phyloP scores from a whole-genome alignment of 73 alveolate genomes.

The Breviolum minutum region DNA sequence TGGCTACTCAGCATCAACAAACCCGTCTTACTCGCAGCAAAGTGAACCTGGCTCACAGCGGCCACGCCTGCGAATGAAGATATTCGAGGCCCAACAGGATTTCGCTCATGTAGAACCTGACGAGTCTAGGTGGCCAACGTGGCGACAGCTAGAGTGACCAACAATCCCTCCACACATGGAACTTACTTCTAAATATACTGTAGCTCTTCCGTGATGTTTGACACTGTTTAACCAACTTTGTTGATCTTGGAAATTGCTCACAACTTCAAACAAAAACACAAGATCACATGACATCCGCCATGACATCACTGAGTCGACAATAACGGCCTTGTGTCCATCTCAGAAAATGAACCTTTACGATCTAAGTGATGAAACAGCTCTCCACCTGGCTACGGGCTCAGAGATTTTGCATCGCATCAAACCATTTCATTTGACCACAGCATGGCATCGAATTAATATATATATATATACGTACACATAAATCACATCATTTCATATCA shows the following conservation, averaged over 20 bases:
- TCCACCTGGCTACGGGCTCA: slow-evolving; percentile 29
- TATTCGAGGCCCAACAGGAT: slow-evolving; percentile 96
- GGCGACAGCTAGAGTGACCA: neutral
- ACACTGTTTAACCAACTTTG: too few relatives aligned
- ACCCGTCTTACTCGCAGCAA: neutral
- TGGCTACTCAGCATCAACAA: neutral
- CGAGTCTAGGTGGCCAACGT: neutral
- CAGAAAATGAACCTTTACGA: slow-evolving; percentile 57
- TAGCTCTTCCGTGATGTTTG: too few relatives aligned
- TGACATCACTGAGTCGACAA: neutral
- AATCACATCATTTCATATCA: too few relatives aligned
- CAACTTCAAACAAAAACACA: too few relatives aligned
- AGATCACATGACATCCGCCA: too few relatives aligned
- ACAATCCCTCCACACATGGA: neutral
- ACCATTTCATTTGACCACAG: too few relatives aligned
- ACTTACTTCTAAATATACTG: neutral
- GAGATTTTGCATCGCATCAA: too few relatives aligned
- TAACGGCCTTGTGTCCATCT: slow-evolving; percentile 47
- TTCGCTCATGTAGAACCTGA: slow-evolving; percentile 96
- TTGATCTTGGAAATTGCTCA: too few relatives aligned
- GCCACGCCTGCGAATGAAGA: slow-evolving; percentile 95
- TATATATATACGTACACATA: too few relatives aligned
- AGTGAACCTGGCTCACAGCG: neutral
- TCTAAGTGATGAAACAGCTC: slow-evolving; percentile 89
- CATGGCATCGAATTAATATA: too few relatives aligned